Base-by-base conservation (phyloP, 352 stramenopile genomes). In the Phytophthora sansomeana region DNA sequence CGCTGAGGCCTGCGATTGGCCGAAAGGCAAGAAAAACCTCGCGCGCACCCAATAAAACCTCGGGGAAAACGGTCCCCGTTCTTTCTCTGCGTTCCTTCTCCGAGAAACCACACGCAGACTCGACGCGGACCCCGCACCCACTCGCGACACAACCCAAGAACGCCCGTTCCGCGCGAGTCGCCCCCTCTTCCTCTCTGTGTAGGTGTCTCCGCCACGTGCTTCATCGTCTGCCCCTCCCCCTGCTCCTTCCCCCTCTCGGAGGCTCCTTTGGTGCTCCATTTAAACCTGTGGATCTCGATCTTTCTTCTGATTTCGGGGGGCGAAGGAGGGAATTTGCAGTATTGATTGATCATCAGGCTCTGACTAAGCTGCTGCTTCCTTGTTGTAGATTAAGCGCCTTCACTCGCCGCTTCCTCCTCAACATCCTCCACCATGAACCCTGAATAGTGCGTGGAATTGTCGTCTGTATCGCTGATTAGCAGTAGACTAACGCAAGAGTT, bases 391-490 rank as follows among this genome's bases (percentile, higher is more conserved):
- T 70, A 42, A 74, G 67, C 58, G 43, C 60, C 51, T 74, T 67
- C 49, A 63, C 50, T 46, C 30, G 41, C 35, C 49, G 30, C 72
- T 67, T 67, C 63, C n/a, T 57, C 42, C 41, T 28, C 39, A 60
- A 28, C 64, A 58, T 46, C 44, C 58, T 38, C 24, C 59, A 88
- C 65, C 35, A 97, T 97, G 91, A 97, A 97, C 83, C 87, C 91
- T 51, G 91, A 97, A 96, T 97, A 97, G 90, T 97, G 90, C 59
- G 90, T 95, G 47, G n/a, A 35, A 14, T 38, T 53, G 29, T 41
- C 10, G 21, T 9, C 54, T 63, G 54, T 50, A 46, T 14, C 19
- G 13, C 9, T 32, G 14, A 13, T 39, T 30, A 26, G 14, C 16
- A 3, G 43, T 19, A 13, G 24, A 58, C 57, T 80, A 54, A 78